A percentile compares a stretch with the other conserved stretches of the same genome.
Evolutionary conservation across 1,139 yeast genomes (phyloP).

Genomic region (Suhomyces kunorum): DNA sequence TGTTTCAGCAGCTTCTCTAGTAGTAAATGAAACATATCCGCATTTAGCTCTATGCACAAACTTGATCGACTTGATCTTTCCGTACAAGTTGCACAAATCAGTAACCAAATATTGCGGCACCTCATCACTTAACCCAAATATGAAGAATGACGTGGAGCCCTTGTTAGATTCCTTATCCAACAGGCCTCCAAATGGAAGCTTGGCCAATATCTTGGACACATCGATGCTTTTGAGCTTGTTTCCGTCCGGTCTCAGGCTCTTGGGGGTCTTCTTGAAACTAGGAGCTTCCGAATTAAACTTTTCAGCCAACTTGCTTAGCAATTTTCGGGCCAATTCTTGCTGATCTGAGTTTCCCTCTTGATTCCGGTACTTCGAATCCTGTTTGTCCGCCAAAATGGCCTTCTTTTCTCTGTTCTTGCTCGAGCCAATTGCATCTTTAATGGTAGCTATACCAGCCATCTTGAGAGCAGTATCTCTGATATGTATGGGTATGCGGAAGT

Average conservation of each 20-base stretch:
- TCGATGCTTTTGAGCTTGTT: slow-evolving; percentile 40
- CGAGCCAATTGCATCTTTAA: slow-evolving; percentile 15
- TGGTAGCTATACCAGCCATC: slow-evolving; percentile 55
- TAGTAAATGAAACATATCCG: slow-evolving; percentile 60
- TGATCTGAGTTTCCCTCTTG: slow-evolving; percentile 24
- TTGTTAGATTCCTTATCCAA: slow-evolving; percentile 46
- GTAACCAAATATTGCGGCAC: slow-evolving; percentile 63
- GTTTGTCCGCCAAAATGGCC: slow-evolving; percentile 43
- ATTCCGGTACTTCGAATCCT: slow-evolving; percentile 24
- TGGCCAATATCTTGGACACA: slow-evolving; percentile 50
- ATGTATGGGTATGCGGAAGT: slow-evolving; percentile 75
- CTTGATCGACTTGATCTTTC: slow-evolving; percentile 50
- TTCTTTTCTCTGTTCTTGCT: slow-evolving; percentile 43
- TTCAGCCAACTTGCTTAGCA: slow-evolving; percentile 44
- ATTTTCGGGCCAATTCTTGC: slow-evolving; percentile 29
- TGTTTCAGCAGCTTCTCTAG: slow-evolving; percentile 53
- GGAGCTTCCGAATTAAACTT: slow-evolving; percentile 27
- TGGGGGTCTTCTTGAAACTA: slow-evolving; percentile 12
- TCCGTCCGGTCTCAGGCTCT: slow-evolving; percentile 10
- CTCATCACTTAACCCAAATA: slow-evolving; percentile 72
- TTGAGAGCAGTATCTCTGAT: slow-evolving; percentile 80
- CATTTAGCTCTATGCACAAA: slow-evolving; percentile 64
- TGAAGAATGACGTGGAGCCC: slow-evolving; percentile 54
- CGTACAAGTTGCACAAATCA: slow-evolving; percentile 47
- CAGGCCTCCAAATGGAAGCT: slow-evolving; percentile 63